phyloP scores from a whole-genome alignment of 2,329 filamentous ascomycete species.

The Nothomitra cinnamomea region DNA sequence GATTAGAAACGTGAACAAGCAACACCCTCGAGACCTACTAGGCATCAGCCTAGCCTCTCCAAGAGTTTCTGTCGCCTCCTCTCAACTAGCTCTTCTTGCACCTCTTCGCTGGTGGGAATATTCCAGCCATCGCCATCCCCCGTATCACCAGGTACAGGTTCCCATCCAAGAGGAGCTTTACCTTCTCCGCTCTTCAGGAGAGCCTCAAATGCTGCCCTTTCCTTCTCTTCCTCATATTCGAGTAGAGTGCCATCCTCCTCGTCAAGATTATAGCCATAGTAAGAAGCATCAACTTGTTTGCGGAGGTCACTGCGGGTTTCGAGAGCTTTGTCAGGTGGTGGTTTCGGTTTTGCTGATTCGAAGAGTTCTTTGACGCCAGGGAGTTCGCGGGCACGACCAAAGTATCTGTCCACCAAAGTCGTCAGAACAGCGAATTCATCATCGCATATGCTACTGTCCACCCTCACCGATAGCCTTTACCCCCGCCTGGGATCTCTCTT shows the following conservation, averaged over 20 bases:
- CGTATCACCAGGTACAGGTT: constrained; percentile 68
- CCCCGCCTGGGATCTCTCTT: constrained; percentile 31
- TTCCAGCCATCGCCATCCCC: constrained; percentile 73
- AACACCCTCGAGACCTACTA: not conserved
- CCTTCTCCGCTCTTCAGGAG: constrained; percentile 42
- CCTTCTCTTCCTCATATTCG: constrained; percentile 66
- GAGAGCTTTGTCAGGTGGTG: constrained; percentile 41
- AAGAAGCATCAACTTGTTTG: constrained; percentile 74
- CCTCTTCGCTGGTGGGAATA: constrained; percentile 73
- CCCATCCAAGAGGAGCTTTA: constrained; percentile 53
- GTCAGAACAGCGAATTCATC: not conserved
- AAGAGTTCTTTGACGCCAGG: constrained; percentile 95
- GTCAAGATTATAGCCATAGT: constrained; percentile 87
- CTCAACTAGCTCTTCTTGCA: constrained; percentile 86
- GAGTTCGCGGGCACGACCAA: constrained; percentile 74
- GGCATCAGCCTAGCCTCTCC: constrained; percentile 49
- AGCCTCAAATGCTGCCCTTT: constrained; percentile 60
- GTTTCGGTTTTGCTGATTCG: constrained; percentile 50
- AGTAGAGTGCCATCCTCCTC: constrained; percentile 76
- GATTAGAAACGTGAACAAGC: not conserved
- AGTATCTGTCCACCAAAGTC: constrained; percentile 43
- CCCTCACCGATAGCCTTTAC: constrained; percentile 6
- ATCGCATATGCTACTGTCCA: not conserved
- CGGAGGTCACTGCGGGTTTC: constrained; percentile 53
- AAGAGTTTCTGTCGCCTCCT: constrained; percentile 66